Percentiles rank a stretch among this genome's conserved stretches.
Evolutionary conservation across 306 rosid genomes (phyloP).

Genomic region (Datisca glomerata): DNA sequence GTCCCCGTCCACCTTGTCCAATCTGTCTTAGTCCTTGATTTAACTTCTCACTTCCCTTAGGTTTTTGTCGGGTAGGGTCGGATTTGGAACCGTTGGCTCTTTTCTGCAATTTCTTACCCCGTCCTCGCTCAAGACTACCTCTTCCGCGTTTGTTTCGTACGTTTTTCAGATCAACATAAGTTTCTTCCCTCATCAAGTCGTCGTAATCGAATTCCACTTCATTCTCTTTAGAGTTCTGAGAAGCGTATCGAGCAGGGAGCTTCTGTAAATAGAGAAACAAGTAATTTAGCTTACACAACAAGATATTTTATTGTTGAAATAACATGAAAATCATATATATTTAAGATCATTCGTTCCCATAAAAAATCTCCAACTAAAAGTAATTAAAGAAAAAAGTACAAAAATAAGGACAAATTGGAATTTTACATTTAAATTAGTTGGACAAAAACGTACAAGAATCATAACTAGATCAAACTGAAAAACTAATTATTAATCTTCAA

Average conservation of each 20-base stretch:
- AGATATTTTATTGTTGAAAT: too few relatives aligned
- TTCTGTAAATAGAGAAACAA: slow-evolving; percentile 35
- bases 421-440: too few relatives aligned
- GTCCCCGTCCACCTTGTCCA: slow-evolving; percentile 67
- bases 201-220: slow-evolving; percentile 24
- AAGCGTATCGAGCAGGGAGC: slow-evolving; percentile 1
- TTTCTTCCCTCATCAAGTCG: slow-evolving; percentile 30
- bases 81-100: slow-evolving; percentile 35
- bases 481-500: too few relatives aligned
- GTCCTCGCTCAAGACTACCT: slow-evolving; percentile 56
- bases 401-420: background rate
- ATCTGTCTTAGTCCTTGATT: slow-evolving; percentile 42
- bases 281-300: too few relatives aligned
- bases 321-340: too few relatives aligned
- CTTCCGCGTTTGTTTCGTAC: slow-evolving; percentile 62
- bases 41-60: slow-evolving; percentile 28
- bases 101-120: slow-evolving; percentile 48
- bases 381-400: background rate
- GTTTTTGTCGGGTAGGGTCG: slow-evolving; percentile 22
- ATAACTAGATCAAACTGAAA: too few relatives aligned
- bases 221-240: too few relatives aligned
- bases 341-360: too few relatives aligned
- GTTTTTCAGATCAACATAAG: slow-evolving; percentile 31
- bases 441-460: too few relatives aligned
- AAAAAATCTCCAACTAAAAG: too few relatives aligned